Evolutionary conservation across 129 eudicot species (phyloP).

Genomic region (Gnaphalium uliginosum): DNA sequence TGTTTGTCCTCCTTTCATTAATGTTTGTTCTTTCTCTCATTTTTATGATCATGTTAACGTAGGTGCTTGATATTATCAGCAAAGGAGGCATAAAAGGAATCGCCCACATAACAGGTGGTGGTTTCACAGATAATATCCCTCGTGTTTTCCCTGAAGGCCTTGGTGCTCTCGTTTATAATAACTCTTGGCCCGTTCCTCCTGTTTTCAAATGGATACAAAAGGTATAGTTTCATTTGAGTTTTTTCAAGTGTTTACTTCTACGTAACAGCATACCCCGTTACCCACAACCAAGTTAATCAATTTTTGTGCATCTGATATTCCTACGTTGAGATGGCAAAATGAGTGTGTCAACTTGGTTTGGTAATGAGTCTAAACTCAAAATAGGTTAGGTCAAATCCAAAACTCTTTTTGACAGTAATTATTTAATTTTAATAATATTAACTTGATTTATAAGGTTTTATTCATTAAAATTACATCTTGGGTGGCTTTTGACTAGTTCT

Average conservation of each 20-base stretch:
- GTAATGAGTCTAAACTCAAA: neutral
- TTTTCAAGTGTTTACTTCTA: neutral
- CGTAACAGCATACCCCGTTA: neutral
- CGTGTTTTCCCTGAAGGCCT: slow-evolving; percentile 92
- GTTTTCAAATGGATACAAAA: slow-evolving; percentile 93
- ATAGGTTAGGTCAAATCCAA: neutral
- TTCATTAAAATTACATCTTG: neutral
- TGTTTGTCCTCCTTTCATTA: slow-evolving; percentile 2
- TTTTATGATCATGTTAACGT: slow-evolving; percentile 18
- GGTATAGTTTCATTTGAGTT: slow-evolving; percentile 33
- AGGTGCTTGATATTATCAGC: slow-evolving; percentile 91
- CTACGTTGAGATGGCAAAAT: slow-evolving; percentile 4
- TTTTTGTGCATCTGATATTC: neutral
- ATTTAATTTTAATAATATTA: no score
- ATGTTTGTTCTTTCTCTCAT: neutral
- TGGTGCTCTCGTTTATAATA: slow-evolving; percentile 60
- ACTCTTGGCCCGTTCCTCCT: slow-evolving; percentile 89
- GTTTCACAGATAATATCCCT: slow-evolving; percentile 92
- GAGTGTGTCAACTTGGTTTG: neutral
- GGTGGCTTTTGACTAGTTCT: neutral
- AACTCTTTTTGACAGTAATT: neutral
- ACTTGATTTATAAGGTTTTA: neutral
- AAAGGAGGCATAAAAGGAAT: slow-evolving; percentile 92
- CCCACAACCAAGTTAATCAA: neutral
- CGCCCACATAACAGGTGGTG: slow-evolving; percentile 97